Base-by-base conservation (phyloP, 2,329 filamentous ascomycete genomes). In the Exophiala phaeomuriformis region DNA sequence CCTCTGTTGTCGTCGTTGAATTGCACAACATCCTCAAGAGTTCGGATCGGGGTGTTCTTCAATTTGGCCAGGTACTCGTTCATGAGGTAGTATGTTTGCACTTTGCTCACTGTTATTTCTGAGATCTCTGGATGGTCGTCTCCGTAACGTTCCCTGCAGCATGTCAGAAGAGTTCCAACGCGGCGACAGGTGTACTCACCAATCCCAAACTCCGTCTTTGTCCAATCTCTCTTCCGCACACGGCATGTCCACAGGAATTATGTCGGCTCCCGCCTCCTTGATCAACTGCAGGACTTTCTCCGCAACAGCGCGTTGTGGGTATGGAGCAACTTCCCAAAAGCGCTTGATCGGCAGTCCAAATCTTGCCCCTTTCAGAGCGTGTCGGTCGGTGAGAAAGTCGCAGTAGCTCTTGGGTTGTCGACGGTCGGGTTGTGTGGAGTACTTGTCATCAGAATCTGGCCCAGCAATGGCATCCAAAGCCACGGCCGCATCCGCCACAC, bases 311-410 rank as follows among this genome's bases (percentile, higher is more conserved):
- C 67, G 64, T 49, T 75, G 70, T n/a, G 70, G 69, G 10, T 56
- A 49, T 37, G 71, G 68, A 0, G 73, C 71, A 40, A 69, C 64
- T 0, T 68, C 64, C 74, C 73, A 77, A 61, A 76, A 75, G 51
- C 67, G 70, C 30, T 67, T 61, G 68, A 72, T 74, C 0, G 75
- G 58, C 5, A 62, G 46, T 5, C 60, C 60, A 43, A 62, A 62
- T n/a, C 33, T 52, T 33, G 60, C 58, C 1, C 60, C 58, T 54
- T 62, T 58, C 6, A 62, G 49, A 1, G 51, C 51, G 8, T 56
- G 43, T 30, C 56, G 51, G 45, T 50, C 49, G 8, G 52, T 30
- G 12, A 62, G 47, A 41, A 45, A 54, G n/a, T 47, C 37, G 40
- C 47, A 53, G 44, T 61, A 62, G 19, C 54, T 53, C 27, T 52